These are phyloP conservation scores for Talaromyces sp. DNA, from an alignment of 2,329 filamentous ascomycete species.

Conservation along the genomic window DNA sequence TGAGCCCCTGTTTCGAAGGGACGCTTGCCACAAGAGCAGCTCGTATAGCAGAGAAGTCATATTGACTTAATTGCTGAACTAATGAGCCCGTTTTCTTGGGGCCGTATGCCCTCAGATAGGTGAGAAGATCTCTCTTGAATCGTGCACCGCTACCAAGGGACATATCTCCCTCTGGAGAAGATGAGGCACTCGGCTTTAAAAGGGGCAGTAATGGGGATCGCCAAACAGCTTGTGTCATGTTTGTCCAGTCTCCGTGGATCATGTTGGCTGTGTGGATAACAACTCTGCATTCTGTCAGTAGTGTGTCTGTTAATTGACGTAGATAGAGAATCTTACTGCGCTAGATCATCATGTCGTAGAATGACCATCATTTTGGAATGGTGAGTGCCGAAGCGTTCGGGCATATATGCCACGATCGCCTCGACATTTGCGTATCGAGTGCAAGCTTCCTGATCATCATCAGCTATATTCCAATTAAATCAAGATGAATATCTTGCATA, in stretches of 20 bases:
- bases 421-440: conserved; percentile 67
- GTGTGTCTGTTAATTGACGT: background rate
- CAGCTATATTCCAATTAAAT: background rate
- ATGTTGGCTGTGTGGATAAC: conserved; percentile 90
- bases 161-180: conserved; percentile 16
- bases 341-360: conserved; percentile 73
- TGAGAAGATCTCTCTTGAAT: conserved; percentile 76
- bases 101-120: conserved; percentile 73
- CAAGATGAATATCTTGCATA: too few relatives aligned
- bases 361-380: conserved; percentile 87
- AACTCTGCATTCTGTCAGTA: conserved; percentile 46
- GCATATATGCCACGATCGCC: conserved; percentile 74
- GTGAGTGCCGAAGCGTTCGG: conserved; percentile 83
- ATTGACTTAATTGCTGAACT: conserved; percentile 58
- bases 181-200: background rate
- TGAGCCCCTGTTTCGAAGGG: conserved; percentile 65
- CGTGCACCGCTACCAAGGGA: conserved; percentile 63
- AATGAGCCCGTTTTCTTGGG: conserved; percentile 57
- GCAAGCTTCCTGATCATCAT: conserved; percentile 59
- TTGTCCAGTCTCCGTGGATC: conserved; percentile 83
- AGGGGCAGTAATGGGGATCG: conserved; percentile 70
- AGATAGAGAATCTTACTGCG: conserved; percentile 53
- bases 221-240: conserved; percentile 87
- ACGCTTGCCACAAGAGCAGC: conserved; percentile 78
- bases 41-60: conserved; percentile 71